Conservation (phyloP, 768 basidiomycete species). For the Suillus placidus region DNA sequence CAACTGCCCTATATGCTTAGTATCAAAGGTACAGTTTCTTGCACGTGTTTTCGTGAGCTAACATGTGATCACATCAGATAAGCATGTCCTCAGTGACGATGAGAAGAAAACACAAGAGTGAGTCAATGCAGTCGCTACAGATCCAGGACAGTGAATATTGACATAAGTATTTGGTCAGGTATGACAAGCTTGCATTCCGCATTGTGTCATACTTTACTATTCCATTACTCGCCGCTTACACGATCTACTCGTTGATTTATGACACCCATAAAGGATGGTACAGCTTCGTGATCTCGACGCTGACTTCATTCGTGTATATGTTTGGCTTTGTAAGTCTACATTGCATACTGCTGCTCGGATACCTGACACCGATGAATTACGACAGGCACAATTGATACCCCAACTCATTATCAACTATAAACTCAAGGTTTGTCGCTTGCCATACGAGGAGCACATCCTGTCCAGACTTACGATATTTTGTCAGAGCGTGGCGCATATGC, state of each 20-base stretch:
- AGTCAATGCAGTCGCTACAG: conserved; percentile 27
- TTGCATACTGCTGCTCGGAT: conserved; percentile 7
- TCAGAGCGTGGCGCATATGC: conserved; percentile 96
- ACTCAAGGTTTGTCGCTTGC: conserved; percentile 65
- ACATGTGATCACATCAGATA: conserved; percentile 54
- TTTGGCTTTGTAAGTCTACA: conserved; percentile 88
- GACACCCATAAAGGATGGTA: conserved; percentile 94
- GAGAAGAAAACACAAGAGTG: conserved; percentile 98
- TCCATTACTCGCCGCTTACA: conserved; percentile 76
- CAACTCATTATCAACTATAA: conserved; percentile 97
- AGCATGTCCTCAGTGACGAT: conserved; percentile 94
- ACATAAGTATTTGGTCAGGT: conserved; percentile 46
- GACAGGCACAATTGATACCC: conserved; percentile 80
- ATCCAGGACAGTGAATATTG: conserved; percentile 25
- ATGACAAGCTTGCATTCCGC: conserved; percentile 91
- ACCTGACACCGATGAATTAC: conserved; percentile 21
- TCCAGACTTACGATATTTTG: conserved; percentile 12
- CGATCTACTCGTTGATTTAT: conserved; percentile 78
- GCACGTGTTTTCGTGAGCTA: conserved; percentile 16
- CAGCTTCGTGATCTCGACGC: conserved; percentile 90
- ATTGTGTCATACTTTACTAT: conserved; percentile 91
- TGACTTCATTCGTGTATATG: conserved; percentile 93
- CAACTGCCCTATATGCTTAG: conserved; percentile 76
- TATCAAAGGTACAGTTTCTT: conserved; percentile 66
- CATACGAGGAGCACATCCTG: conserved; percentile 12